Percentiles rank a stretch among this genome's conserved stretches.
Evolutionary conservation across 257 asterid species (phyloP).

Genomic region (Lycium ferocissimum): DNA sequence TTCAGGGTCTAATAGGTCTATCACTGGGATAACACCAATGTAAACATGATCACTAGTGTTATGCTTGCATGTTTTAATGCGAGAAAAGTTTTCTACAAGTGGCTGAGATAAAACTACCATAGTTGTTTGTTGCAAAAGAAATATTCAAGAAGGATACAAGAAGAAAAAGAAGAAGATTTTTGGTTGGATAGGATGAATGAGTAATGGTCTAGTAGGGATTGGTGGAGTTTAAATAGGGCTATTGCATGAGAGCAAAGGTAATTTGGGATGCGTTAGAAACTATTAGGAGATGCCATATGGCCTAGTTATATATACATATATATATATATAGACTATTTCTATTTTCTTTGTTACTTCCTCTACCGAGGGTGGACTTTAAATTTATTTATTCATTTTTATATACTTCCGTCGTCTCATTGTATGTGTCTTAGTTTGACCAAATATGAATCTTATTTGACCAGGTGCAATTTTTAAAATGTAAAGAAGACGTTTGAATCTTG

Average conservation of each 20-base stretch:
- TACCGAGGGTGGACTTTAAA: background rate
- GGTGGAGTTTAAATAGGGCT: constrained; percentile 25
- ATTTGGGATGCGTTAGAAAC: background rate
- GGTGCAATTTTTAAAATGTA: too few relatives aligned
- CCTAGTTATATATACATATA: background rate
- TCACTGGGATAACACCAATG: constrained; percentile 37
- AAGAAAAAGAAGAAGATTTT: background rate
- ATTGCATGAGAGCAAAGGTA: background rate
- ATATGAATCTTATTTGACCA: too few relatives aligned
- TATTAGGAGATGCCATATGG: background rate
- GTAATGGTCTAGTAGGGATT: background rate
- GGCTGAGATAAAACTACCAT: constrained; percentile 41
- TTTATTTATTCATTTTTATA: background rate
- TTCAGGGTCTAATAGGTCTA: constrained; percentile 38
- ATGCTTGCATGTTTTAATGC: constrained; percentile 32
- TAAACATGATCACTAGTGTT: background rate
- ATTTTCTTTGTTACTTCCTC: background rate
- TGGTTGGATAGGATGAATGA: background rate
- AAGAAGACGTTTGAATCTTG: too few relatives aligned
- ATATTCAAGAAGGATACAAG: background rate
- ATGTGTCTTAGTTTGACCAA: background rate
- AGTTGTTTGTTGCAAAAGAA: background rate
- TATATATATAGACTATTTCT: too few relatives aligned
- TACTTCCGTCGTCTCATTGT: background rate
- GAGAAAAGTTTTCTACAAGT: constrained; percentile 18